Evolutionary conservation across 1,139 yeast genomes (phyloP), one percentile per base, ranked within the genome.

Genomic region (Ogataea hybrid): DNA sequence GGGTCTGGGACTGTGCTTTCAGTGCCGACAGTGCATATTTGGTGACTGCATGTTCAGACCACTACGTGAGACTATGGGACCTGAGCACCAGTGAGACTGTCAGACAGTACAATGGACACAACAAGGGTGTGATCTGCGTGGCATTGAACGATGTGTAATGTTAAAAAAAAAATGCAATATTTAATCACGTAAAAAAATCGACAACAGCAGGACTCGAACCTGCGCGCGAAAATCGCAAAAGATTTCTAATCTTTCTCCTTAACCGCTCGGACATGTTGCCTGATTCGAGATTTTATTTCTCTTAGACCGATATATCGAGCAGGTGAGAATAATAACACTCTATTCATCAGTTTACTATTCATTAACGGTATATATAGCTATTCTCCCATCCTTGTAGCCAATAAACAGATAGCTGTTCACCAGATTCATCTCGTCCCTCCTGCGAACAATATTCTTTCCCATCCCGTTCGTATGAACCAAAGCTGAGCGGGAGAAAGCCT

Each of bases 1-100:
- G 99, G 99, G 98, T 92, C 2, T 92, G 99, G 99, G 99, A 92
- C 64, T 90, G 98, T 67, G 97, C 98, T 0, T 92, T 94, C 61
- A 85, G 96, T 65, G 99, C 99, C 0, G 99, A 92, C 59, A 84
- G 95, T 50, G 98, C 98, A 0, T 92, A 94, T 62, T 69, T 92
- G 47, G 97, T 94, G 4, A 92, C 98, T 0, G 97, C 97, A 0
- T 88, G 97, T 53, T 85, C 96, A 8, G 99, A 92, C 62, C 97
- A 92, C 63, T 92, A 88, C 56, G 97, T 94, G n/a, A 71, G 99
- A 45, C 68, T 92, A 43, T 92, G 98, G 98, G 98, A 92, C 65
- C 73, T 92, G 46, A 81, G 92, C n/a, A 84, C 95, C 17, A 89
- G 96, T 54, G 97, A 90, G 63, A 88, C 96, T 2, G 96, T 94